Conservation (phyloP, 2,329 filamentous ascomycete species). For the Aspergillus tanneri region DNA sequence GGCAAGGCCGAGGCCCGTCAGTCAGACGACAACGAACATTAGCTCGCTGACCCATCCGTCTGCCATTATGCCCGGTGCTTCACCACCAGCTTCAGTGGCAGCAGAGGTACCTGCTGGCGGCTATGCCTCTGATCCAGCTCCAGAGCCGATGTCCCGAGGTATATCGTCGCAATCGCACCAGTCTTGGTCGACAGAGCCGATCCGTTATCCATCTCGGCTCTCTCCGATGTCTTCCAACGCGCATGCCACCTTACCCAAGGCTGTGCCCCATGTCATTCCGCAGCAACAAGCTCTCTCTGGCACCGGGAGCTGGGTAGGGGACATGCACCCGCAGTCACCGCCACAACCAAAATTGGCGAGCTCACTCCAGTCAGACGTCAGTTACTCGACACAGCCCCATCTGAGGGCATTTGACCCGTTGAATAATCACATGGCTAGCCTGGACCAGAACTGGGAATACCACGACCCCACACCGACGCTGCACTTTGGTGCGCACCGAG, state of each 20-base stretch:
- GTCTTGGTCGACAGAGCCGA: conserved; percentile 40
- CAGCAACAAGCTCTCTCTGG: conserved; percentile 22
- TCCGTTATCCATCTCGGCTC: conserved; percentile 28
- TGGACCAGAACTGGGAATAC: conserved; percentile 18
- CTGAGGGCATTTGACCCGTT: conserved; percentile 21
- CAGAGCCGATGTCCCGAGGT: conserved; percentile 36
- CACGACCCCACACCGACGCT: conserved; percentile 17
- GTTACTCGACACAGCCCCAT: conserved; percentile 14
- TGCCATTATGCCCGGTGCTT: conserved; percentile 36
- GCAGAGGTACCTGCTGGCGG: conserved; percentile 18
- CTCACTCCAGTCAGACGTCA: conserved; percentile 21
- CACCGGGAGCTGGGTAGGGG: conserved; percentile 24
- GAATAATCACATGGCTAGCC: conserved; percentile 18
- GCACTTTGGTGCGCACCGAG: conserved; percentile 30
- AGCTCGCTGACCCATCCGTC: conserved; percentile 30
- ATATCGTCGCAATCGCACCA: conserved; percentile 35
- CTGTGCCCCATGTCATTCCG: conserved; percentile 13
- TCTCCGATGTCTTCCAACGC: conserved; percentile 23
- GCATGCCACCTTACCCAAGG: conserved; percentile 11
- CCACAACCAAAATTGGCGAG: conserved; percentile 8
- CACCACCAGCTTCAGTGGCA: conserved; percentile 23
- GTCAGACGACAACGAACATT: conserved; percentile 11
- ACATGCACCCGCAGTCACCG: conserved; percentile 4
- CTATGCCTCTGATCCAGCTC: conserved; percentile 30
- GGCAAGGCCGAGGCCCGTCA: conserved; percentile 15